Evolutionary conservation across 257 asterid genomes (phyloP).

Genomic region (Fraxinus anomala): DNA sequence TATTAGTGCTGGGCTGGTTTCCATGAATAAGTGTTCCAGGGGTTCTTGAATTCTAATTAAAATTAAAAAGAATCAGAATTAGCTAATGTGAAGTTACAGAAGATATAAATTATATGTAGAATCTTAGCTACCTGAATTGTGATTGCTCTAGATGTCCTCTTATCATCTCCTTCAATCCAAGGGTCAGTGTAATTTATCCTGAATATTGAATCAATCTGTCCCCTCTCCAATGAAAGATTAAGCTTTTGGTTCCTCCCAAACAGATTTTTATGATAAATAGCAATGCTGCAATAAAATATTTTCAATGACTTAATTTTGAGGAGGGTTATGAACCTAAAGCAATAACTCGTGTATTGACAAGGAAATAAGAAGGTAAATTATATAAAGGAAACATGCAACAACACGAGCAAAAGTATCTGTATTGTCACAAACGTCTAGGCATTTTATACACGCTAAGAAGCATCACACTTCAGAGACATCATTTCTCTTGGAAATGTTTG

Average conservation of each 20-base stretch:
- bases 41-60: constrained; percentile 86
- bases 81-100: constrained; percentile 26
- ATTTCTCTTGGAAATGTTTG: background rate
- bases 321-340: constrained; percentile 16
- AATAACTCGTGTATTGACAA: constrained; percentile 9
- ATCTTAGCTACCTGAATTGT: constrained; percentile 76
- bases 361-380: background rate
- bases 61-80: constrained; percentile 21
- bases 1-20: constrained; percentile 67
- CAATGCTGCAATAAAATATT: constrained; percentile 67
- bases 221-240: constrained; percentile 90
- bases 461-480: background rate
- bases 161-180: constrained; percentile 99
- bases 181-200: constrained; percentile 91
- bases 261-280: constrained; percentile 88
- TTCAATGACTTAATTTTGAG: constrained; percentile 6
- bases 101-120: constrained; percentile 11
- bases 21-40: constrained; percentile 97
- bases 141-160: constrained; percentile 91
- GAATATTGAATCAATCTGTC: constrained; percentile 91
- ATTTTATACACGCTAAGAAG: background rate
- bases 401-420: background rate
- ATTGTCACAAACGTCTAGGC: background rate
- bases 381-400: background rate
- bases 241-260: constrained; percentile 95